Evolutionary conservation across 2,329 filamentous ascomycete genomes (phyloP).

Genomic region (Fusarium subglutinans): DNA sequence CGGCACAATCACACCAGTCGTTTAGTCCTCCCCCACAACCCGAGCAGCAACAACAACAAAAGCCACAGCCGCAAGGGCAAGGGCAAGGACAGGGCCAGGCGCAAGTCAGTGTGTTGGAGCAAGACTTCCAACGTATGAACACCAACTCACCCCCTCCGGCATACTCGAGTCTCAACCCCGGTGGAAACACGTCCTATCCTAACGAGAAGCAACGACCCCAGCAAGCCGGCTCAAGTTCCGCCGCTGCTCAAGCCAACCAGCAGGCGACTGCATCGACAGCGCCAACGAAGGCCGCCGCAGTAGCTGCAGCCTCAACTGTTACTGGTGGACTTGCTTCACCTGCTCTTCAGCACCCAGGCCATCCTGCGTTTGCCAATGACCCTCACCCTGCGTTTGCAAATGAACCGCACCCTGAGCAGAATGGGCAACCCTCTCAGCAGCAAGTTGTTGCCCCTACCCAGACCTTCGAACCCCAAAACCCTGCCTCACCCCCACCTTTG

Average conservation of each 20-base stretch:
- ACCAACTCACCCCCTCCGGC: slow-evolving; percentile 91
- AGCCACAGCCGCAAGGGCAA: slow-evolving; percentile 49
- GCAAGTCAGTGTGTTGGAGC: slow-evolving; percentile 78
- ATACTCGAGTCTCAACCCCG: slow-evolving; percentile 80
- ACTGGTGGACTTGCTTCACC: slow-evolving; percentile 54
- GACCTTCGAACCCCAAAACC: slow-evolving; percentile 59
- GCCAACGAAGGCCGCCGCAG: slow-evolving; percentile 43
- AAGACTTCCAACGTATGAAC: slow-evolving; percentile 86
- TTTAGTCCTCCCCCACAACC: slow-evolving; percentile 53
- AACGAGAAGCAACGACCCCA: slow-evolving; percentile 77
- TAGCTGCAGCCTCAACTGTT: slow-evolving; percentile 34
- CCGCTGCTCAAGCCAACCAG: slow-evolving; percentile 41
- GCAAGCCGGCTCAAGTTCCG: slow-evolving; percentile 43
- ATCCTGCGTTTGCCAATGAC: slow-evolving; percentile 94
- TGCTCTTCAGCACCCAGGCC: slow-evolving; percentile 68
- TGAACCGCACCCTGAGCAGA: slow-evolving; percentile 69
- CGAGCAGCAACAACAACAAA: slow-evolving; percentile 38
- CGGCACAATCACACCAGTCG: slow-evolving; percentile 50
- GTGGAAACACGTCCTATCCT: slow-evolving; percentile 70
- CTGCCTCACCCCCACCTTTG: slow-evolving; percentile 87
- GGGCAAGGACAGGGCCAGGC: slow-evolving; percentile 47
- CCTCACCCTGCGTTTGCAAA: slow-evolving; percentile 88
- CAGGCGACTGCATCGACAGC: slow-evolving; percentile 39
- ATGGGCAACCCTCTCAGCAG: slow-evolving; percentile 57
- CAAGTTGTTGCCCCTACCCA: slow-evolving; percentile 57